Evolutionary conservation across 2,329 filamentous ascomycete species (phyloP), one percentile per base, ranked within the genome.

Genomic region (Pyrenochaeta sp.): DNA sequence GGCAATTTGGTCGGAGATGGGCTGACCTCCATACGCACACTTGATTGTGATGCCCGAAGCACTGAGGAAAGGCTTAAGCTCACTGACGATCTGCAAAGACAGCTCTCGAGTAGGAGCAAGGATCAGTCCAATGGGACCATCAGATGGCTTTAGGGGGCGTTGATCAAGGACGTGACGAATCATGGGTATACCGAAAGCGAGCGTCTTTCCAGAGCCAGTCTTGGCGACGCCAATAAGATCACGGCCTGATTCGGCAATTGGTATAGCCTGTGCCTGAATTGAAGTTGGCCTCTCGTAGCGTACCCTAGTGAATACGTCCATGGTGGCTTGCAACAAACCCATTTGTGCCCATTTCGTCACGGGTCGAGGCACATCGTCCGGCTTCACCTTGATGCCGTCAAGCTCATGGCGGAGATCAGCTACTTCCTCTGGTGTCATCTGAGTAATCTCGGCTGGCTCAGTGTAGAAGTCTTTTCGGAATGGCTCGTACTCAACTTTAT

Each of bases 141-240:
- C 95, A 58, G 89, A 87, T 37, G 90, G 87, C 66, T 90, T 90
- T 15, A 97, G 80, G 0, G 90, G 87, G 44, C 87, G 83, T 73
- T 99, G 95, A 69, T 98, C 95, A 76, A 94, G 95, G 78, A 98
- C 97, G 74, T 99, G 95, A 50, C 95, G 87, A 74, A 99, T 97
- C 92, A 98, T 97, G 32, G 95, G 95, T 39, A 99, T 84, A 27
- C 97, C 79, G 73, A 98, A 99, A 5, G 95, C 95, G 67, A 98
- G 87, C 0, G 95, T 99, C 80, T 99, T 99, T 73, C 95, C 95
- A 21, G 95, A 98, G 4, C 95, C 95, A 21, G 95, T 99, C 80
- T 98, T 98, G 15, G 95, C 95, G 47, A 99, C 92, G 62, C 93
- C 95, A 60, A 99, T 92, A 32, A 97, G 90, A 79, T 99, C 95